phyloP scores from a whole-genome alignment of 2,329 filamentous ascomycete species.

The Venturia effusa region DNA sequence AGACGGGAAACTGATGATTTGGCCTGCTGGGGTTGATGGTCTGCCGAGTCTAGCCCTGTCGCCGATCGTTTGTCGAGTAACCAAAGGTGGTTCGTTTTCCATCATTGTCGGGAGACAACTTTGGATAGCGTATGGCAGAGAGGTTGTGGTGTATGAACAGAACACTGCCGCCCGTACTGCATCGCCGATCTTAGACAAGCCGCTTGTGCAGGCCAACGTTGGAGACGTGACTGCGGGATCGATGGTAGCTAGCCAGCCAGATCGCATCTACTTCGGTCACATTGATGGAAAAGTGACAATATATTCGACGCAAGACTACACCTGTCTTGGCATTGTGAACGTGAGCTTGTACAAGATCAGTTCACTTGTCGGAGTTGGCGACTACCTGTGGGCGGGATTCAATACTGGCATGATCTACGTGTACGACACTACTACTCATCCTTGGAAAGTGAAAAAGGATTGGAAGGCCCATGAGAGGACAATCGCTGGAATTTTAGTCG shows the following conservation, averaged over 20 bases:
- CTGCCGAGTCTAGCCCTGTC: conserved; percentile 63
- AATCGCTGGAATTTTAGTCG: conserved; percentile 65
- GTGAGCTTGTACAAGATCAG: conserved; percentile 95
- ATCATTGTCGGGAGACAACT: conserved; percentile 75
- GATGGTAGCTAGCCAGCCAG: conserved; percentile 60
- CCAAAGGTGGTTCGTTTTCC: conserved; percentile 76
- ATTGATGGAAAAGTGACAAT: conserved; percentile 88
- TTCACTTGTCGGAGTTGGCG: conserved; percentile 67
- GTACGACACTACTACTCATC: conserved; percentile 72
- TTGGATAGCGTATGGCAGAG: conserved; percentile 82
- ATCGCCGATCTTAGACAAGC: conserved; percentile 60
- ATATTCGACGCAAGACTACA: conserved; percentile 69
- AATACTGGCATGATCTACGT: conserved; percentile 91
- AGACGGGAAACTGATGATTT: conserved; percentile 73
- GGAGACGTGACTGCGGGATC: conserved; percentile 84
- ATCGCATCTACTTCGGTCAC: conserved; percentile 82
- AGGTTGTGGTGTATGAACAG: conserved; percentile 71
- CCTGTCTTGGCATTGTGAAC: conserved; percentile 69
- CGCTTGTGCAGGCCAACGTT: conserved; percentile 59
- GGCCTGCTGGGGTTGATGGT: conserved; percentile 68
- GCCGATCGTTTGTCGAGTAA: conserved; percentile 67
- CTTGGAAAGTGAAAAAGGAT: conserved; percentile 87
- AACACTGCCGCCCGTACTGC: conserved; percentile 42
- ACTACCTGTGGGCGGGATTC: conserved; percentile 84
- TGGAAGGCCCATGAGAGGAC: conserved; percentile 86